Conservation (phyloP, 345 rosid species). For the Erodium maritimum region DNA sequence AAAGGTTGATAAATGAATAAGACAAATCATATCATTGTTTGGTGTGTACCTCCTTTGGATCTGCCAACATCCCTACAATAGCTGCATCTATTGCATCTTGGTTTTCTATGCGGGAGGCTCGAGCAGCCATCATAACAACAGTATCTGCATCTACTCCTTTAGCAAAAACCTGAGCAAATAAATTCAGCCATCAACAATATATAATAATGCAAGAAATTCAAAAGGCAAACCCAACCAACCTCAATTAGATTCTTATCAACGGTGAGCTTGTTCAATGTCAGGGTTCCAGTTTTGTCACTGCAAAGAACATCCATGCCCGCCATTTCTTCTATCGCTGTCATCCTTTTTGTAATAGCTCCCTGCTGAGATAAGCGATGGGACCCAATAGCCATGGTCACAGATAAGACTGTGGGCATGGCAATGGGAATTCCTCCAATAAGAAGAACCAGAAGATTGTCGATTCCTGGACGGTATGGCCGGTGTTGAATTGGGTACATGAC, state of each 20-base stretch:
- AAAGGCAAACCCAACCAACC: background rate
- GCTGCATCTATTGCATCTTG: background rate
- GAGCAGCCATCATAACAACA: background rate
- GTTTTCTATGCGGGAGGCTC: background rate
- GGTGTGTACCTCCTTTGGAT: background rate
- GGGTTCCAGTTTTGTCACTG: background rate
- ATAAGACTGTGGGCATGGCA: slow-evolving; percentile 64
- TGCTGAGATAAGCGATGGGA: slow-evolving; percentile 53
- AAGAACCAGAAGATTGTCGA: slow-evolving; percentile 62
- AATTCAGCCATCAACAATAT: background rate
- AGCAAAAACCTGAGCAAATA: background rate
- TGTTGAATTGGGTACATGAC: slow-evolving; percentile 86
- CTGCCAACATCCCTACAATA: background rate
- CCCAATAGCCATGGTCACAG: slow-evolving; percentile 67
- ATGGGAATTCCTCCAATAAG: slow-evolving; percentile 64
- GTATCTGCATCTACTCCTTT: background rate
- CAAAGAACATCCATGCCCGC: background rate
- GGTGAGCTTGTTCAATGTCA: background rate
- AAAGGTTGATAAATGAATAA: too few species aligned
- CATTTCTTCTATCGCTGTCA: background rate
- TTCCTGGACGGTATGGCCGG: slow-evolving; percentile 72
- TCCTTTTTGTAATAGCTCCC: slow-evolving; percentile 11
- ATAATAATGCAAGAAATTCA: background rate
- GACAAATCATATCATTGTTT: background rate
- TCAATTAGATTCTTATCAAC: background rate